Base-by-base conservation (phyloP, 176 grass and related monocot genomes). In the Leersia perrieri region DNA sequence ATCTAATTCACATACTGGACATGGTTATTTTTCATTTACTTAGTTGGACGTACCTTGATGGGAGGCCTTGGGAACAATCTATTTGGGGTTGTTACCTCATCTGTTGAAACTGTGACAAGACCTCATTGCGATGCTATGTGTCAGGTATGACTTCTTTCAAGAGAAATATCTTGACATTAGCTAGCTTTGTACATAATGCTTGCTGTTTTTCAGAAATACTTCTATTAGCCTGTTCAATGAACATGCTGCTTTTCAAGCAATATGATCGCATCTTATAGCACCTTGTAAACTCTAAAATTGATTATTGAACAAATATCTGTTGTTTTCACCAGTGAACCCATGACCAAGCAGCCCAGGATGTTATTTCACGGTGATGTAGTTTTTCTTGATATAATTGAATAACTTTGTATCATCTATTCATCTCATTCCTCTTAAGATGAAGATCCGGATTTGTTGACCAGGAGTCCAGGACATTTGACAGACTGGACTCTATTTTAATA, bases 11-110 rank as follows among this genome's bases (percentile, higher is more conserved):
- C n/a, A 76, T 69, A 2, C 5, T 84, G 16, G 26, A 18, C 34
- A 77, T 87, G 57, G 35, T 51, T 80, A 1, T 47, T 84, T 11
- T 47, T 84, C 15, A 45, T 87, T 35, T 38, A 22, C 60, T 38
- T 10, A 91, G 92, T 80, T 66, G 92, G 92, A 0, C 87, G 83
- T 41, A 85, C 81, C 26, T 35, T 94, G 68, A 84, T 94, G 84
- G 84, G 89, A 80, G 49, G 77, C 70, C 32, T 73, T 39, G 83
- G 87, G 35, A 94, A 89, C 51, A 85, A 84, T 85, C 66, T 89
- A 63, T 76, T 82, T 7, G 89, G 81, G 23, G 73, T 53, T 20
- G 75, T 36, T 23, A 94, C 72, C 34, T 69, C 66, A 1, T 75
- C 84, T 57, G 42, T 57, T 55, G 81, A 82, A 55, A 27, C 80